phyloP scores from a whole-genome alignment of 2,329 filamentous ascomycete genomes.

The Sordariomycetes sp. region DNA sequence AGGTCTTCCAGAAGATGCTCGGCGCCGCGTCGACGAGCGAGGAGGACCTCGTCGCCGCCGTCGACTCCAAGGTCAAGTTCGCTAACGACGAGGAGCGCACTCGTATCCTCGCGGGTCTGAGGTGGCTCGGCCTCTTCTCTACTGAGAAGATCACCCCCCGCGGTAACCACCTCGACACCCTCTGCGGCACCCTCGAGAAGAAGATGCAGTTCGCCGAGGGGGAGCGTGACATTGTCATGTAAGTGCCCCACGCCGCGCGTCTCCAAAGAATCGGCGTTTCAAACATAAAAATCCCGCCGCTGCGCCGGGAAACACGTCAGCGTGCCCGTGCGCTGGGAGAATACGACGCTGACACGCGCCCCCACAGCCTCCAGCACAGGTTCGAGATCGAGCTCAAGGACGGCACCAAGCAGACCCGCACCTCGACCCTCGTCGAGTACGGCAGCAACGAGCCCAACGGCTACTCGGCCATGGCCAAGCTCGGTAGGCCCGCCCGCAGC shows the following conservation, averaged over 20 bases:
- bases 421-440: conserved; percentile 73
- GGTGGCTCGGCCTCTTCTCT: conserved; percentile 59
- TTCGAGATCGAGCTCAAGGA: conserved; percentile 78
- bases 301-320: too few species aligned
- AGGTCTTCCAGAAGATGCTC: conserved; percentile 68
- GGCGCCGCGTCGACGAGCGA: conserved; percentile 52
- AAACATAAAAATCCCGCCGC: too few species aligned
- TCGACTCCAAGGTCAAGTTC: conserved; percentile 66
- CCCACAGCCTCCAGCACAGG: conserved; percentile 51
- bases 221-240: conserved; percentile 71
- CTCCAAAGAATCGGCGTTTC: too few species aligned
- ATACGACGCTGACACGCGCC: not conserved
- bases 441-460: conserved; percentile 54
- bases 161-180: conserved; percentile 77
- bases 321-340: too few species aligned
- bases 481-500: conserved; percentile 25
- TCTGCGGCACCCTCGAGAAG: conserved; percentile 76
- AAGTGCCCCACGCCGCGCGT: not conserved
- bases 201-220: conserved; percentile 80
- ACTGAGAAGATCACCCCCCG: conserved; percentile 55
- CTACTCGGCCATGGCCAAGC: conserved; percentile 73
- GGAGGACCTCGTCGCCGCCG: conserved; percentile 57
- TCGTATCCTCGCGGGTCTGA: conserved; percentile 56
- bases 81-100: conserved; percentile 44
- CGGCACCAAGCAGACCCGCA: conserved; percentile 62